These are phyloP conservation scores for Encephalitozoon cuniculi DNA, from an alignment of 371 early-diverging fungal genomes.

Conservation along the genomic window DNA sequence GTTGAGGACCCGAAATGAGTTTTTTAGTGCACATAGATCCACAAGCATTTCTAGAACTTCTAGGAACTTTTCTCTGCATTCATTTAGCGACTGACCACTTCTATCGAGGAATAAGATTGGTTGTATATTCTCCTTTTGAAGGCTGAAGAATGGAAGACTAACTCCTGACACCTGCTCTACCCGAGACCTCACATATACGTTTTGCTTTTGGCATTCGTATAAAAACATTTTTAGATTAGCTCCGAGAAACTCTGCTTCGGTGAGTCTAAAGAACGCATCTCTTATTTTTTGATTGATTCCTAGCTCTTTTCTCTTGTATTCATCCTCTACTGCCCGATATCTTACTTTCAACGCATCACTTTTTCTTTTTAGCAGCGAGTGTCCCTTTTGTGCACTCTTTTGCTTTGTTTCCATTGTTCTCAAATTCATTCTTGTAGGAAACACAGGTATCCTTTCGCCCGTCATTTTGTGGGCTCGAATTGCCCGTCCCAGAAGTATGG, in stretches of 20 bases:
- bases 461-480: background rate
- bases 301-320: slow-evolving; percentile 71
- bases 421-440: slow-evolving; percentile 69
- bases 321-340: slow-evolving; percentile 79
- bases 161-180: slow-evolving; percentile 50
- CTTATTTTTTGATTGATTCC: slow-evolving; percentile 92
- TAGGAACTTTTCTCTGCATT: slow-evolving; percentile 80
- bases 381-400: slow-evolving; percentile 94
- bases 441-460: slow-evolving; percentile 53
- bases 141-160: slow-evolving; percentile 30
- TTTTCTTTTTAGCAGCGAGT: slow-evolving; percentile 67
- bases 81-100: slow-evolving; percentile 87
- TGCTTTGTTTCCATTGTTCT: slow-evolving; percentile 81
- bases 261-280: slow-evolving; percentile 85
- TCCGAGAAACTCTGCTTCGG: slow-evolving; percentile 87
- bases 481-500: background rate
- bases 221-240: slow-evolving; percentile 70
- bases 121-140: slow-evolving; percentile 10
- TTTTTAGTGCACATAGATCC: slow-evolving; percentile 76
- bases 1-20: slow-evolving; percentile 86
- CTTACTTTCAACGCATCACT: slow-evolving; percentile 87
- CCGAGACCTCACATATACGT: slow-evolving; percentile 23
- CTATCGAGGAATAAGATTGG: slow-evolving; percentile 76
- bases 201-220: slow-evolving; percentile 42
- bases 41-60: slow-evolving; percentile 81